Evolutionary conservation across 345 rosid species (phyloP).

Genomic region (Microthlaspi erraticum): DNA sequence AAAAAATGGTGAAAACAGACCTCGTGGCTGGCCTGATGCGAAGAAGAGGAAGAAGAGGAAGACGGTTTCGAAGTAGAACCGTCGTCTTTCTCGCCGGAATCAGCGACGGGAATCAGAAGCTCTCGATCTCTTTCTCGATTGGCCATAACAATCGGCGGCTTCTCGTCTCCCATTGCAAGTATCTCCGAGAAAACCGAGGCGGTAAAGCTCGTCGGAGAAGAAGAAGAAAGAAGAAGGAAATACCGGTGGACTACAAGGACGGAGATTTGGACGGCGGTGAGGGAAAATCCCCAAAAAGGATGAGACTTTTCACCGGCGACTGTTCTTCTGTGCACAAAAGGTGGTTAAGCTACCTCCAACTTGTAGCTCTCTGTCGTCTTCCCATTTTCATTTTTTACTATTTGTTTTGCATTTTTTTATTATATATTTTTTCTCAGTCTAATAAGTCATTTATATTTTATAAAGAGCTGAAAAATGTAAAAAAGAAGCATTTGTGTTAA

Average conservation of each 20-base stretch:
- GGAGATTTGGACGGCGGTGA: conserved; percentile 28
- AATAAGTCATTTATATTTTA: background rate
- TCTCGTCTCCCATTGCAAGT: conserved; percentile 77
- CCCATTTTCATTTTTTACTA: conserved; percentile 3
- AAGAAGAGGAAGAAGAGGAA: conserved; percentile 64
- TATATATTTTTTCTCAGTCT: too few relatives aligned
- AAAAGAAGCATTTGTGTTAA: conserved; percentile 2
- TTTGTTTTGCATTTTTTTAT: background rate
- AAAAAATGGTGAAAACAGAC: conserved; percentile 37
- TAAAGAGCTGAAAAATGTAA: conserved; percentile 11
- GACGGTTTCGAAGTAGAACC: conserved; percentile 61
- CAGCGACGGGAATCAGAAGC: conserved; percentile 79
- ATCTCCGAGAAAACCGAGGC: background rate
- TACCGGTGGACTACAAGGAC: conserved; percentile 10
- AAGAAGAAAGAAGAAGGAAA: conserved; percentile 3
- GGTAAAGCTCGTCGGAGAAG: background rate
- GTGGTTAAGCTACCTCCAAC: conserved; percentile 20
- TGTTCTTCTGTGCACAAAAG: conserved; percentile 20
- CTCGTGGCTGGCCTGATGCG: conserved; percentile 88
- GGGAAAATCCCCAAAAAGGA: conserved; percentile 11
- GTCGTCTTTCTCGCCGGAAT: conserved; percentile 47
- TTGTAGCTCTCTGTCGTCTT: conserved; percentile 24
- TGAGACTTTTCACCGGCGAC: conserved; percentile 40
- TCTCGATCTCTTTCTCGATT: conserved; percentile 81
- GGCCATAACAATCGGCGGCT: conserved; percentile 68